A percentile compares a stretch with the other conserved stretches of the same genome.
Evolutionary conservation across 2,329 filamentous ascomycete species (phyloP).

Genomic region (Colletotrichum sp.): DNA sequence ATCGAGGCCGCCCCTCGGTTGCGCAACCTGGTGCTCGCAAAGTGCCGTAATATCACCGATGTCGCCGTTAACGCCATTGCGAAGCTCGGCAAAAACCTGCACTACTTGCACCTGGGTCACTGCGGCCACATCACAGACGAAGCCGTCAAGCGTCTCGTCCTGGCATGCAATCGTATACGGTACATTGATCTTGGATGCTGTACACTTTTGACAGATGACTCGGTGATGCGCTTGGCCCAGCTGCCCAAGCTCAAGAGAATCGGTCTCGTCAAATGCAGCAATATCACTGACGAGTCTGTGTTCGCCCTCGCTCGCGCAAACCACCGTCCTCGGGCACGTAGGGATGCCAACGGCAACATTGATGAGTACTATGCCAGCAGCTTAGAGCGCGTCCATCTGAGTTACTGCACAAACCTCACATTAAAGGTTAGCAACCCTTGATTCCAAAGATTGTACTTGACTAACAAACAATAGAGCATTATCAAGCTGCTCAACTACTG

Average conservation of each 20-base stretch:
- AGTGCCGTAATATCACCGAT: slow-evolving; percentile 93
- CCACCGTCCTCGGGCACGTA: slow-evolving; percentile 53
- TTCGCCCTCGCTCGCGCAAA: slow-evolving; percentile 79
- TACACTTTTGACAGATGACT: slow-evolving; percentile 83
- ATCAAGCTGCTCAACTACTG: slow-evolving; percentile 88
- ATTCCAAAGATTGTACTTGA: background rate
- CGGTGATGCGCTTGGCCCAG: slow-evolving; percentile 81
- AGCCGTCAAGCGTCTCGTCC: slow-evolving; percentile 84
- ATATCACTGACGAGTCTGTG: slow-evolving; percentile 90
- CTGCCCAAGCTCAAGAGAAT: slow-evolving; percentile 95
- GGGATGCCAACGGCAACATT: slow-evolving; percentile 52
- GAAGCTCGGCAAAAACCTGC: slow-evolving; percentile 90
- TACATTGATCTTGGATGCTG: slow-evolving; percentile 99
- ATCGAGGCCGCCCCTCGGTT: slow-evolving; percentile 85
- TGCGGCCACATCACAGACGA: slow-evolving; percentile 90
- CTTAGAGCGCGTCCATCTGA: slow-evolving; percentile 92
- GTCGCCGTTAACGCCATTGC: slow-evolving; percentile 86
- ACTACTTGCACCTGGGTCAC: slow-evolving; percentile 95
- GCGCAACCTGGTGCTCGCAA: slow-evolving; percentile 91
- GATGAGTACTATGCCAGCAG: slow-evolving; percentile 66
- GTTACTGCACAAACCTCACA: slow-evolving; percentile 88
- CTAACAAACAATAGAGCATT: slow-evolving; percentile 70
- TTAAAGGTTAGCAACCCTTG: slow-evolving; percentile 66
- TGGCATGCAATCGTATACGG: slow-evolving; percentile 87
- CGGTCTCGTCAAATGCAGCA: slow-evolving; percentile 90